Evolutionary conservation across 2,329 filamentous ascomycete species (phyloP).

Genomic region (Fusarium sp.): DNA sequence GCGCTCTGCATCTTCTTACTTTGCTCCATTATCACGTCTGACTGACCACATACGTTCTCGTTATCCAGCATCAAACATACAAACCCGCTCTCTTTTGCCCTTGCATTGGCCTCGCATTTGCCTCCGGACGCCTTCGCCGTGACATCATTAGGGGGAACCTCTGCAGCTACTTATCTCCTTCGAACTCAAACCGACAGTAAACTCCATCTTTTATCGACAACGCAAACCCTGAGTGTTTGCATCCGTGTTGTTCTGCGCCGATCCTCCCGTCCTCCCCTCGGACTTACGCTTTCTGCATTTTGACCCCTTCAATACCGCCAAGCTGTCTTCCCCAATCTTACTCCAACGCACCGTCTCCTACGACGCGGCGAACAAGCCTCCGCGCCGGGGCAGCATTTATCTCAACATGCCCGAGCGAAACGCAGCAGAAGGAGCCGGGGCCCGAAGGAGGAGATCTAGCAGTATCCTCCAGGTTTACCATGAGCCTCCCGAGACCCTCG

Average conservation of each 20-base stretch:
- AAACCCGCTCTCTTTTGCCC: conserved; percentile 35
- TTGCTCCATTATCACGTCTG: conserved; percentile 20
- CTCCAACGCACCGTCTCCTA: conserved; percentile 92
- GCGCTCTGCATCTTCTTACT: conserved; percentile 20
- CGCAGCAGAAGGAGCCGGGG: conserved; percentile 58
- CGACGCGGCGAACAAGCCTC: conserved; percentile 81
- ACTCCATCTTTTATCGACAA: conserved; percentile 22
- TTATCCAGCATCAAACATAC: conserved; percentile 38
- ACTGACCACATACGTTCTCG: conserved; percentile 29
- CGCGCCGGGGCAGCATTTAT: conserved; percentile 71
- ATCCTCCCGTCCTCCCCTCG: conserved; percentile 25
- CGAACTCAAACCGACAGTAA: conserved; percentile 23
- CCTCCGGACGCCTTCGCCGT: conserved; percentile 40
- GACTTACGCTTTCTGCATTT: conserved; percentile 28
- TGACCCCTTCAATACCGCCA: conserved; percentile 79
- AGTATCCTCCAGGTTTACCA: conserved; percentile 94
- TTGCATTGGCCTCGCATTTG: conserved; percentile 41
- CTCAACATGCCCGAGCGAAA: conserved; percentile 71
- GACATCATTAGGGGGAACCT: conserved; percentile 48
- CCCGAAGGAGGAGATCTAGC: conserved; percentile 92
- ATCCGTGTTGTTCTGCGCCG: conserved; percentile 20
- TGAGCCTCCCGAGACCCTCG: conserved; percentile 94
- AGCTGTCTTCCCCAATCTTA: conserved; percentile 91
- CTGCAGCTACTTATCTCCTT: conserved; percentile 27
- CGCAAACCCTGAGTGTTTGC: conserved; percentile 20